A percentile compares a stretch with the other conserved stretches of the same genome.
phyloP scores from a whole-genome alignment of 2,329 filamentous ascomycete species.

The Elsinoe perseae region DNA sequence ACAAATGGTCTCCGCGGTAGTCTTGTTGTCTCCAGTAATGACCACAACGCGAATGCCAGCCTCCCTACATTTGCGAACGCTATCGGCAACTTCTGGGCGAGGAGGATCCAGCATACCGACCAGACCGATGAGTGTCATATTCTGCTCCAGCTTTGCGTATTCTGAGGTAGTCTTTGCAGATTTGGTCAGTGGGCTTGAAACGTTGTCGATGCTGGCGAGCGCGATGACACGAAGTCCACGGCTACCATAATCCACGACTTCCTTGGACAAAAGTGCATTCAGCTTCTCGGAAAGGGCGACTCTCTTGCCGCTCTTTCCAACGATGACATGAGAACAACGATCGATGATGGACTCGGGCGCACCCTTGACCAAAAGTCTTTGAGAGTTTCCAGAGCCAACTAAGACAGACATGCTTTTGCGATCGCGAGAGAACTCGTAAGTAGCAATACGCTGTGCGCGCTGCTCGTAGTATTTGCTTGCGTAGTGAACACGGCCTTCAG shows the following conservation, averaged over 20 bases:
- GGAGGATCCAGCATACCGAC: constrained; percentile 96
- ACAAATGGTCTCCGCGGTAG: constrained; percentile 96
- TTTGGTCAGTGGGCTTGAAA: constrained; percentile 59
- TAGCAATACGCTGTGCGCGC: constrained; percentile 65
- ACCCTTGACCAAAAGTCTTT: constrained; percentile 90
- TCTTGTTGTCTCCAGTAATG: constrained; percentile 96
- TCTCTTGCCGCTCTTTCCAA: constrained; percentile 71
- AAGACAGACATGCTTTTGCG: constrained; percentile 99
- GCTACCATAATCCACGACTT: constrained; percentile 86
- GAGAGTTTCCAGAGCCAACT: constrained; percentile 59
- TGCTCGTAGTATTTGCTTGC: constrained; percentile 80
- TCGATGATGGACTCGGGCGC: constrained; percentile 92
- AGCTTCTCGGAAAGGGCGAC: constrained; percentile 65
- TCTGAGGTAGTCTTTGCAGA: constrained; percentile 71
- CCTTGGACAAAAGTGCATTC: constrained; percentile 60
- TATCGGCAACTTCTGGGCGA: constrained; percentile 77
- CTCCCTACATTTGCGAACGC: constrained; percentile 80
- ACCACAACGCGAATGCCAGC: constrained; percentile 96
- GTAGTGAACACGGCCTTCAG: constrained; percentile 62
- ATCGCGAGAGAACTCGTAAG: constrained; percentile 94
- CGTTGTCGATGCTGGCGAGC: constrained; percentile 73
- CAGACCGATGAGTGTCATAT: constrained; percentile 87
- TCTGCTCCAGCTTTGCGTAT: constrained; percentile 81
- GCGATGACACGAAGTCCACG: constrained; percentile 90
- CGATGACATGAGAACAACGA: constrained; percentile 73